Conservation (phyloP, 202 grass and related monocot species). For the Dendrocalamus latiflorus region DNA sequence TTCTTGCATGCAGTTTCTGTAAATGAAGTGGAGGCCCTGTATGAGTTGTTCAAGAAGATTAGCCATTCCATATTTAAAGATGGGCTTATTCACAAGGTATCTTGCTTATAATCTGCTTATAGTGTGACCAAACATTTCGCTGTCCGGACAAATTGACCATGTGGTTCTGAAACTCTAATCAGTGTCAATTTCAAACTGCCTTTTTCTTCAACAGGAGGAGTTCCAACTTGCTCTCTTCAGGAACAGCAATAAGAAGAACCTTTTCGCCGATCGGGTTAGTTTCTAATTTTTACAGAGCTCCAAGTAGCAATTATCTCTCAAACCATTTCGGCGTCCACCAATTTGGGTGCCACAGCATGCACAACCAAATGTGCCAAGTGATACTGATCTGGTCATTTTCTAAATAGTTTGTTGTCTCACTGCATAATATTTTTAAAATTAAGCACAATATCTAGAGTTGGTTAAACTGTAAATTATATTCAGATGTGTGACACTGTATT, state of each 20-base stretch:
- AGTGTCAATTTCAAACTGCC: not conserved
- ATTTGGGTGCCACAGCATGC: not conserved
- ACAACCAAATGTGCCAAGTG: not conserved
- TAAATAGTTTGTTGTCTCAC: not conserved
- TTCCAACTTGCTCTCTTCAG: constrained; percentile 66
- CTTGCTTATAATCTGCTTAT: not conserved
- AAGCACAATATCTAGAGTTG: not conserved
- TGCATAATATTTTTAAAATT: not conserved
- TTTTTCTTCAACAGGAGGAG: constrained; percentile 48
- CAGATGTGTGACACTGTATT: not conserved
- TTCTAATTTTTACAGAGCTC: not conserved
- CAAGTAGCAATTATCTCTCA: not conserved
- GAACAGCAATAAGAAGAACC: constrained; percentile 49
- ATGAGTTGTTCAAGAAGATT: constrained; percentile 77
- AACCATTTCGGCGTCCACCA: not conserved
- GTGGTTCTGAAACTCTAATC: not conserved
- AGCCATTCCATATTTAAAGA: constrained; percentile 70
- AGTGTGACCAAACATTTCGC: not conserved
- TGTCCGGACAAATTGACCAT: not conserved
- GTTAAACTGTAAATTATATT: not conserved
- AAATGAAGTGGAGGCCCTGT: constrained; percentile 81
- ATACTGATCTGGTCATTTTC: not conserved
- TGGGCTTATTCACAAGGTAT: constrained; percentile 73
- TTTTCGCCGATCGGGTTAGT: constrained; percentile 64
- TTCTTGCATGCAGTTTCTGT: constrained; percentile 45